Evolutionary conservation across 805 yeast genomes (phyloP).

Genomic region (Candida wancherniae): DNA sequence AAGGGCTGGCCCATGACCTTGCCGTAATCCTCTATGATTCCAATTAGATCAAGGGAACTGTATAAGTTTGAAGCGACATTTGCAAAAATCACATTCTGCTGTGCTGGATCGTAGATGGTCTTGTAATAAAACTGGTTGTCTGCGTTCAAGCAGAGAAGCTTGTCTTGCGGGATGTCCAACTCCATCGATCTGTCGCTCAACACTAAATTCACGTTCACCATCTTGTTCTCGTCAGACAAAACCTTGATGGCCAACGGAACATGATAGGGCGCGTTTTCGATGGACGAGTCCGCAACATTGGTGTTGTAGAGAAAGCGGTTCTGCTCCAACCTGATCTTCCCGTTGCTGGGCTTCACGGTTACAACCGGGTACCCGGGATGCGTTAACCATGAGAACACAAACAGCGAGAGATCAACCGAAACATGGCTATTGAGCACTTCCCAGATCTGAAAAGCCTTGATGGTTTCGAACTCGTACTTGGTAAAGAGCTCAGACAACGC

Average conservation of each 20-base stretch:
- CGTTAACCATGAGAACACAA: constrained; percentile 58
- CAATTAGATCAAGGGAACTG: constrained; percentile 28
- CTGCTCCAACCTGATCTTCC: constrained; percentile 31
- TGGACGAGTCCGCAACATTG: constrained; percentile 21
- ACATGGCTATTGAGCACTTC: constrained; percentile 28
- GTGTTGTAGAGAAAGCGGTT: constrained; percentile 30
- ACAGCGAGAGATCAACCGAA: constrained; percentile 43
- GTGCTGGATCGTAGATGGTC: constrained; percentile 39
- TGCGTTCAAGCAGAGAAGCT: constrained; percentile 40
- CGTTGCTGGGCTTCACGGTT: constrained; percentile 26
- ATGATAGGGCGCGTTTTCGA: constrained; percentile 58
- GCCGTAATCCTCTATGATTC: constrained; percentile 38
- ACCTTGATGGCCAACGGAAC: constrained; percentile 50
- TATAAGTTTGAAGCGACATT: constrained; percentile 22
- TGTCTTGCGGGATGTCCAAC: constrained; percentile 25
- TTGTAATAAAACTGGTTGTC: constrained; percentile 45
- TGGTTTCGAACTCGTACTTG: constrained; percentile 28
- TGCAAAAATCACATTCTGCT: constrained; percentile 12
- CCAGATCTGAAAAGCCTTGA: constrained; percentile 56
- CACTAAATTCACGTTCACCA: constrained; percentile 32
- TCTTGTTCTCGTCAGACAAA: constrained; percentile 23
- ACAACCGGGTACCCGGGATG: constrained; percentile 57
- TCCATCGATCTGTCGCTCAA: constrained; percentile 39
- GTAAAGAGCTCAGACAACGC: constrained; percentile 38
- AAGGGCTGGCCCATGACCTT: constrained; percentile 28